Evolutionary conservation across 805 yeast genomes (phyloP).

Genomic region (Metschnikowia lunata): DNA sequence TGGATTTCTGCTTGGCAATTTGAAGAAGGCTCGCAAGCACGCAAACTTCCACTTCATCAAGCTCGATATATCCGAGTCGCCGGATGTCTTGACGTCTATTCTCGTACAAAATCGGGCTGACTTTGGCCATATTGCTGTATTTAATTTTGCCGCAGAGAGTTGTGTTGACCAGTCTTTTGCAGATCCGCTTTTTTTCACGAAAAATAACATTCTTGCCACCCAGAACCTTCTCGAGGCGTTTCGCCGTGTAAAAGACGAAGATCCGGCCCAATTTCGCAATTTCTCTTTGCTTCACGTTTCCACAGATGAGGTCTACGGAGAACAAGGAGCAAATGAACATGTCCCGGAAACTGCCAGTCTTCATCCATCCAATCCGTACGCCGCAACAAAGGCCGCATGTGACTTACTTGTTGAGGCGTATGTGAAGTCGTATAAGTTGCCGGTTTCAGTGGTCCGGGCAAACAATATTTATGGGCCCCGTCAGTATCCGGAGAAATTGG

Average conservation of each 20-base stretch:
- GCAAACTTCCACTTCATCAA: conserved; percentile 23
- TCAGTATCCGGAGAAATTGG: conserved; percentile 53
- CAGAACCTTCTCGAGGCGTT: conserved; percentile 44
- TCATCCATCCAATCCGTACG: conserved; percentile 53
- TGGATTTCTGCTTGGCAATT: conserved; percentile 22
- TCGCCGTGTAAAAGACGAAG: conserved; percentile 14
- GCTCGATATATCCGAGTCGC: conserved; percentile 35
- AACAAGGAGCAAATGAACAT: conserved; percentile 19
- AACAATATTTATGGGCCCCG: conserved; percentile 52
- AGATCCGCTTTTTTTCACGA: conserved; percentile 40
- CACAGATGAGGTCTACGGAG: conserved; percentile 61
- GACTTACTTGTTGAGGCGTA: conserved; percentile 48
- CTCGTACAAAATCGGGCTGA: conserved; percentile 12
- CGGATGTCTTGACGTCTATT: conserved; percentile 15
- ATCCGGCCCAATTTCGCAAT: background rate
- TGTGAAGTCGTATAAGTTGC: conserved; percentile 38
- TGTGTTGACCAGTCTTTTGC: conserved; percentile 50
- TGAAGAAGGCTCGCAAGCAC: conserved; percentile 6
- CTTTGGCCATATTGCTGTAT: conserved; percentile 19
- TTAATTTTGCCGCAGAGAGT: conserved; percentile 54
- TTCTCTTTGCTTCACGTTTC: conserved; percentile 38
- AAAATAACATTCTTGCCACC: conserved; percentile 44
- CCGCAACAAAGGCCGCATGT: conserved; percentile 53
- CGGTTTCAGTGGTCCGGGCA: conserved; percentile 40
- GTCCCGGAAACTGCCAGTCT: conserved; percentile 35